Base-by-base conservation (phyloP, 805 yeast genomes). In the Yarrowia keelungensis region DNA sequence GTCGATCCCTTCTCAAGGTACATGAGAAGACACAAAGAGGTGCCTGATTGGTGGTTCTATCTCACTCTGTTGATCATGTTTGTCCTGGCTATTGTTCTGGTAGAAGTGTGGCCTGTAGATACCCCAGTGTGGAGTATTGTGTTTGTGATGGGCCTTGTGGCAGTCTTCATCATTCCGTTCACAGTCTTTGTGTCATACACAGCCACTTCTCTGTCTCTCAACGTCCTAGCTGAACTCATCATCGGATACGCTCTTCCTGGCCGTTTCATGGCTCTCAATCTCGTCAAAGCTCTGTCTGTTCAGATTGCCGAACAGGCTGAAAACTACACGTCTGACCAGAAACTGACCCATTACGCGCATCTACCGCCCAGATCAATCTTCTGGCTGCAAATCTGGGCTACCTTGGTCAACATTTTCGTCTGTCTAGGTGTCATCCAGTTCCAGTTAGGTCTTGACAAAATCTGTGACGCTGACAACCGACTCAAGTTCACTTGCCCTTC, bases 401-500 rank as follows among this genome's bases (percentile, higher is more conserved):
- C 49, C n/a, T 32, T 45, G 8, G 49, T 45, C 49, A 45, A 45
- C 49, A 16, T 19, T 10, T 45, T 45, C 11, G 49, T 45, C 8
- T 45, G 26, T 19, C 49, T 74, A 3, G 77, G 76, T 5, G 70
- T 76, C 14, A 69, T 78, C 72, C 72, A 74, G 78, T 65, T 72
- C 76, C 77, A 79, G 71, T 68, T 74, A 43, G 74, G 74, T 36
- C 75, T 76, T 50, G 72, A 73, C 56, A 73, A 75, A 56, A 68
- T 79, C 70, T 71, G 77, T 73, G 50, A 73, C 69, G 49, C 71
- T 41, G 67, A 74, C 70, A 72, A 75, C 73, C 45, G 72, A 70
- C 64, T 47, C 32, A 77, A 76, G 68, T 78, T 78, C 72, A 76
- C 76, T 64, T 78, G 81, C 66, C 78, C 73, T 46, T 75, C 76